Evolutionary conservation across 208 protist species (phyloP).

Genomic region (Leishmania martiniquensis): DNA sequence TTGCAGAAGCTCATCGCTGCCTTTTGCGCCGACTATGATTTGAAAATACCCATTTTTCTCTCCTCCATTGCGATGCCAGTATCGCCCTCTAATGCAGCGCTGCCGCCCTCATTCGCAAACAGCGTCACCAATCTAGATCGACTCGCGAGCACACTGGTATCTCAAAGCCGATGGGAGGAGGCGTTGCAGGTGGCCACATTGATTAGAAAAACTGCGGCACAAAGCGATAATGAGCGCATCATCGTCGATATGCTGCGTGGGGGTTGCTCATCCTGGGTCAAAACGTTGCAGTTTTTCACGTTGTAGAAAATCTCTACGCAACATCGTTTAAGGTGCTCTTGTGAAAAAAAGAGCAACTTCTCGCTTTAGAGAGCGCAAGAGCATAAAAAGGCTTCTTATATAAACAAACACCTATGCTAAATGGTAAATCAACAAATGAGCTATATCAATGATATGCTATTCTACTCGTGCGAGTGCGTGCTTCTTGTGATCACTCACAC

Average conservation of each 20-base stretch:
- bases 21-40: constrained; percentile 33
- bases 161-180: constrained; percentile 28
- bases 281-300: constrained; percentile 31
- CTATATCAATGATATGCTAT: no score
- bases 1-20: constrained; percentile 19
- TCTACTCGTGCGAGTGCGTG: no score
- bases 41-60: constrained; percentile 26
- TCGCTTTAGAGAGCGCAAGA: no score
- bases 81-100: background rate
- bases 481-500: no score
- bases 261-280: constrained; percentile 15
- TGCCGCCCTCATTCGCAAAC: background rate
- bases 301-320: background rate
- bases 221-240: constrained; percentile 14
- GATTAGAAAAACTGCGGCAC: constrained; percentile 6
- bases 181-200: constrained; percentile 18
- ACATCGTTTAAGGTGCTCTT: background rate
- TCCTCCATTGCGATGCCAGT: background rate
- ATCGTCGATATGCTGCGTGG: constrained; percentile 17
- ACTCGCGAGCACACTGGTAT: constrained; percentile 12
- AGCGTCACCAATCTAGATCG: constrained; percentile 31
- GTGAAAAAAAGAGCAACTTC: background rate
- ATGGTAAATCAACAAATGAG: background rate
- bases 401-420: background rate
- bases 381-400: constrained; percentile 1